Evolutionary conservation across 257 asterid species (phyloP), one percentile per base, ranked within the genome.

Genomic region (Penstemon barbatus): DNA sequence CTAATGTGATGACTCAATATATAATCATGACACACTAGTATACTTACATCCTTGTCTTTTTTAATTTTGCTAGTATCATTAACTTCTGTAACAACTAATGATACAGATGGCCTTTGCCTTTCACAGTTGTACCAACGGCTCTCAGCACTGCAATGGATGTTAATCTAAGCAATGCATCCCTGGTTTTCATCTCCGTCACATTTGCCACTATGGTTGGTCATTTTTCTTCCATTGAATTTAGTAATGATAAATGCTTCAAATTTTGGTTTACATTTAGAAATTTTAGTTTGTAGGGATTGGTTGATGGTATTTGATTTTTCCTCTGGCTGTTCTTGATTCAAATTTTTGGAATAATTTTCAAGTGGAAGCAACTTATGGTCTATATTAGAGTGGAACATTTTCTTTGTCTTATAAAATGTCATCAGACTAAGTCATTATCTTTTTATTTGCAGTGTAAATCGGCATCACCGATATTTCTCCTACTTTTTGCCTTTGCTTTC

Each of bases 61-160:
- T 69, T 45, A 62, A 63, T 55, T 64, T 69, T 79, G 77, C 72
- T 72, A 65, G 74, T 72, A 74, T 83, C 74, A 82, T 85, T 89
- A 75, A 84, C 93, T 83, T 79, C 79, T 79, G 87, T 85, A 81
- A 84, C 82, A 82, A 86, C 96, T 91, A 94, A 91, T 86, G 96
- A 87, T 79, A 90, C 94, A 86, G 92, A 93, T 83, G 90, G 89
- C 82, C 87, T 88, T 87, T 89, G 83, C 90, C 84, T 89, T 91
- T 89, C 89, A 83, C 99, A 94, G 99, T 94, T 87, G 97, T 94
- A 80, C 99, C 99, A 42, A 91, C 92, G 69, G 96, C 97, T 76
- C 93, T 94, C 81, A 75, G 96, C 86, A 94, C 99, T 45, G 98
- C 99, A 61, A 81, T 94, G 97, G 99, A 94, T 81, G 76, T 94